Base-by-base conservation (phyloP, 768 basidiomycete species). In the Gyrodon lividus region DNA sequence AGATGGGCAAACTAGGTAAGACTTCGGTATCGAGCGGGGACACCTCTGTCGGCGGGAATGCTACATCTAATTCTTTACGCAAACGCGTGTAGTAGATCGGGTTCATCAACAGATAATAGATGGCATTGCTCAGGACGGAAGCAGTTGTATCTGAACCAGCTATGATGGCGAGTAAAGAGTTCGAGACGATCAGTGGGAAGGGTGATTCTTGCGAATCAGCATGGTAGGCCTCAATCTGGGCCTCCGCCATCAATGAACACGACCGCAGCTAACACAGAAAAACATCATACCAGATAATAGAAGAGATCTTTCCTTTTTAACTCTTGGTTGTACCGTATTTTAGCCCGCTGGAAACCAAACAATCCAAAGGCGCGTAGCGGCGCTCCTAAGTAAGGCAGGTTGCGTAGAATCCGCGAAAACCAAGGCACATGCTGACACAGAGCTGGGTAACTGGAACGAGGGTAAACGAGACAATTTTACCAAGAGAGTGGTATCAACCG, bases 141-240 rank as follows among this genome's bases (percentile, higher is more conserved):
- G 76, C 68, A 16, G 74, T 73, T 2, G 80, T 81, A 55, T 81
- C 80, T 20, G 77, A 68, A 9, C 80, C 80, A 10, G 78, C 79
- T n/a, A 73, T 37, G 23, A 75, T 69, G 19, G 67, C 70, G 19
- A 79, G 67, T 3, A 66, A 51, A 13, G 69, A 67, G 34, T 78
- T 73, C 0, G 72, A 66, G 10, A 69, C 52, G 23, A 75, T 63
- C 17, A 68, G 54, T 9, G 64, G 41, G 19, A 70, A 60, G 6
- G 66, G 53, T 19, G 62, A 70, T 14, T 60, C 59, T 12, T 63
- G 49, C 4, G 58, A 64, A 43, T 64, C 62, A 35, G 58, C 51
- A 16, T 56, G 52, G 20, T 63, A 64, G 20, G 59, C 61, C 5
- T 54, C 57, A 23, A 67, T 65, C 54, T 73, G 61, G 33, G 61